These are phyloP conservation scores for Solanum pinnatisectum DNA, from an alignment of 257 asterid genomes.

Conservation along the genomic window DNA sequence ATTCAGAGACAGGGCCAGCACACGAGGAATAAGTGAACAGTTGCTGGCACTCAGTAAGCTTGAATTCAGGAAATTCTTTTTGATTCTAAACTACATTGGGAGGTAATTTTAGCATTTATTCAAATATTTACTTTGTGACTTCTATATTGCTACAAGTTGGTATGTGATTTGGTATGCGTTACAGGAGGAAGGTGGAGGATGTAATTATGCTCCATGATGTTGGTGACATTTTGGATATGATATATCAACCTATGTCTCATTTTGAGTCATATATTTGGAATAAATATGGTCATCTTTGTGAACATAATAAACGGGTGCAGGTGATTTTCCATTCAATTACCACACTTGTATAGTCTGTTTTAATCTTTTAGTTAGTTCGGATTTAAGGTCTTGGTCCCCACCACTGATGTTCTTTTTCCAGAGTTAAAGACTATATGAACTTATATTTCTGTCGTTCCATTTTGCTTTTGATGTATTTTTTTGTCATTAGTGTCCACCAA, in stretches of 20 bases:
- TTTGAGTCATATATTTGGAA: constrained; percentile 58
- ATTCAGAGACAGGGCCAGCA: background rate
- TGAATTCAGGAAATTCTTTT: constrained; percentile 48
- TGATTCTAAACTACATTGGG: constrained; percentile 55
- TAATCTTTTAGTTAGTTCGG: background rate
- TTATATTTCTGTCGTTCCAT: background rate
- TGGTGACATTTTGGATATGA: constrained; percentile 20
- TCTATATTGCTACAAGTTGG: background rate
- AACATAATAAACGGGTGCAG: constrained; percentile 26
- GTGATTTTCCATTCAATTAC: constrained; percentile 6
- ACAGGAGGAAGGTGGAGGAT: constrained; percentile 47
- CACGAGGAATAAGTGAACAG: constrained; percentile 21
- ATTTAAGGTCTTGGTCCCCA: background rate
- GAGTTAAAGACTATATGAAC: background rate
- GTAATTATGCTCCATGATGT: constrained; percentile 34
- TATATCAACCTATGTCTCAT: constrained; percentile 30
- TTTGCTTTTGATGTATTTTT: background rate
- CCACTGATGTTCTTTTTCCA: background rate
- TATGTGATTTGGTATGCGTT: background rate
- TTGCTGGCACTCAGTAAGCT: constrained; percentile 30
- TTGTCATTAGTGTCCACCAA: background rate
- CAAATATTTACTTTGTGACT: background rate
- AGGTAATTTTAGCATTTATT: constrained; percentile 31
- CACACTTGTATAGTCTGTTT: background rate
- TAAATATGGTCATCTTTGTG: constrained; percentile 20